A percentile compares a stretch with the other conserved stretches of the same genome.
Evolutionary conservation across 2,329 filamentous ascomycete species (phyloP).

Genomic region (Alternaria viburni): DNA sequence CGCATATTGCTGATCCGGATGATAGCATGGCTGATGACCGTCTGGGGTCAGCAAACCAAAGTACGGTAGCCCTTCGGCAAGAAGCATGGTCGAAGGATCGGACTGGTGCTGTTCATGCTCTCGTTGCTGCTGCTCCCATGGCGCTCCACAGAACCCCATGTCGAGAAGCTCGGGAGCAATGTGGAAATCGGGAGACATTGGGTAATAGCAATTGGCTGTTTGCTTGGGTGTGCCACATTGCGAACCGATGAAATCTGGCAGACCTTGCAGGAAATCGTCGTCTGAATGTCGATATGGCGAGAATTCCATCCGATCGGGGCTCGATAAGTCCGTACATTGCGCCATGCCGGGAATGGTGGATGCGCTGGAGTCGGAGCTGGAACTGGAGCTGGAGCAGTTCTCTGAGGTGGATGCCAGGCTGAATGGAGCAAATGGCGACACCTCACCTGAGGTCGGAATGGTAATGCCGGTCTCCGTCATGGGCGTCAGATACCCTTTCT

Average conservation of each 20-base stretch:
- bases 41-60: conserved; percentile 7
- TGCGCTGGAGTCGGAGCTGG: conserved; percentile 2
- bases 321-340: neutral
- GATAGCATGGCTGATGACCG: neutral
- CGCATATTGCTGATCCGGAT: neutral
- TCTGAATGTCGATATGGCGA: neutral
- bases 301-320: conserved; percentile 1
- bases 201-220: neutral
- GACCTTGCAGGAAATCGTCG: conserved; percentile 1
- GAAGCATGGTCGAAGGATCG: neutral
- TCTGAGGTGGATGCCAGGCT: neutral
- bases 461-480: neutral
- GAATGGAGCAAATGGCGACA: conserved; percentile 1
- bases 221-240: conserved; percentile 1
- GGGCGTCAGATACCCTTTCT: neutral
- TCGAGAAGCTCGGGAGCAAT: conserved; percentile 5
- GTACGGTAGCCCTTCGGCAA: conserved; percentile 1
- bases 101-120: neutral
- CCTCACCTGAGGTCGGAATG: neutral
- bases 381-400: conserved; percentile 1
- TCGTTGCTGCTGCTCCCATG: conserved; percentile 1
- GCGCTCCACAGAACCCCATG: neutral
- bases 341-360: neutral
- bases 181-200: conserved; percentile 3
- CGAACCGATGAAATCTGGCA: neutral